Conservation (phyloP, 305 asterid genomes). For the Stenogyne calaminthoides region DNA sequence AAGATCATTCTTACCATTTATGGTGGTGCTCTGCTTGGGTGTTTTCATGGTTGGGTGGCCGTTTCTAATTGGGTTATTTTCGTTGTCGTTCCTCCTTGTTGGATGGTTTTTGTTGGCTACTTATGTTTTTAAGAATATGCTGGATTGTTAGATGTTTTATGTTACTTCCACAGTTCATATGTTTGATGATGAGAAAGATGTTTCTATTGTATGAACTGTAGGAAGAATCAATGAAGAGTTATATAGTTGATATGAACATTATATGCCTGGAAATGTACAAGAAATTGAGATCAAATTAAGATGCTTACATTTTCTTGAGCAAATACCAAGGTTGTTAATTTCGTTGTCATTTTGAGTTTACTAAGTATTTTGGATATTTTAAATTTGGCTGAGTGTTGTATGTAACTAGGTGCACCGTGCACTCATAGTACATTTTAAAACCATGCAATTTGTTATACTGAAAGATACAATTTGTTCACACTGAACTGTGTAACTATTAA, state of each 20-base stretch:
- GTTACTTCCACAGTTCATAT: not conserved
- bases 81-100: conserved; percentile 60
- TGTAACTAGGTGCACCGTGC: no score
- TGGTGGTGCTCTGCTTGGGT: conserved; percentile 67
- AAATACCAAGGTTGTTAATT: not conserved
- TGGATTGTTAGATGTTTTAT: conserved; percentile 52
- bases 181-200: not conserved
- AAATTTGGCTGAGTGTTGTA: no score
- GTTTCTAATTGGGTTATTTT: conserved; percentile 61
- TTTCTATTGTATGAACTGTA: not conserved
- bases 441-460: no score
- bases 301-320: not conserved
- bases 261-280: not conserved
- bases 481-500: no score
- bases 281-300: not conserved
- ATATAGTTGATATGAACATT: not conserved
- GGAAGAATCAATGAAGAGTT: not conserved
- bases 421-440: no score
- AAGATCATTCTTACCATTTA: conserved; percentile 74
- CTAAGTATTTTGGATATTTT: no score
- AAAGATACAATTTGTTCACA: no score
- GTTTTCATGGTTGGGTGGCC: conserved; percentile 87
- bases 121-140: conserved; percentile 46
- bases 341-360: not conserved
- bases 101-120: conserved; percentile 71